A percentile compares a stretch with the other conserved stretches of the same genome.
These are phyloP conservation scores for Moricandia moricandioides DNA, from an alignment of 345 rosid species.

Conservation along the genomic window DNA sequence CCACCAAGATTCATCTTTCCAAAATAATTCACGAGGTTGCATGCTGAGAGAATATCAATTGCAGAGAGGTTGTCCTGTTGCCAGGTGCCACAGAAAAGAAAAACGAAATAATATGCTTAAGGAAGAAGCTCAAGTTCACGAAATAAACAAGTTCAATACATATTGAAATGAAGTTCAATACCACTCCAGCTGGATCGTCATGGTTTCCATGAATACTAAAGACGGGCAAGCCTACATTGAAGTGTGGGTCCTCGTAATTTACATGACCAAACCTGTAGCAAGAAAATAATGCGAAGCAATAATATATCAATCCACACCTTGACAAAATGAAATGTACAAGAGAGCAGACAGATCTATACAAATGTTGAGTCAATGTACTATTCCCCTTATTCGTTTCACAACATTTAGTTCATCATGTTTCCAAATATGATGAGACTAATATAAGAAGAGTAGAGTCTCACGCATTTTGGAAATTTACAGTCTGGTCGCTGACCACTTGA, in stretches of 20 bases:
- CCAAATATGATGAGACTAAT: constrained; percentile 9
- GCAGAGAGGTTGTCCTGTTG: constrained; percentile 98
- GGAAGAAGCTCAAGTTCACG: background rate
- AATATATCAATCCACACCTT: constrained; percentile 15
- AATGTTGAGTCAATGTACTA: no score
- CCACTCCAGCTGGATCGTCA: constrained; percentile 99
- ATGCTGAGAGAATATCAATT: constrained; percentile 86
- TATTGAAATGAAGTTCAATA: constrained; percentile 36
- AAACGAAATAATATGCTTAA: constrained; percentile 1
- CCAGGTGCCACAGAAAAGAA: constrained; percentile 32
- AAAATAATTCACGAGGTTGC: constrained; percentile 96
- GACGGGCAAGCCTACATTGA: constrained; percentile 95
- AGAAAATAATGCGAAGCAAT: constrained; percentile 19
- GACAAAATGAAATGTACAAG: background rate
- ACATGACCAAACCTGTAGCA: constrained; percentile 89
- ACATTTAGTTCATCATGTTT: no score
- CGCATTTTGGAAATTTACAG: constrained; percentile 81
- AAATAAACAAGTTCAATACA: background rate
- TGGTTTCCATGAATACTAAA: constrained; percentile 99
- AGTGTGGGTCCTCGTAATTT: constrained; percentile 98
- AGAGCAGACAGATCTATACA: background rate
- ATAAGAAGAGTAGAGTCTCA: constrained; percentile 37
- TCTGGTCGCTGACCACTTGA: constrained; percentile 99
- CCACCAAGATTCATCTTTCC: constrained; percentile 99
- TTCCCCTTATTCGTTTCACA: no score